Base-by-base conservation (phyloP, 768 basidiomycete genomes). In the Stropharia rugosoannulata region DNA sequence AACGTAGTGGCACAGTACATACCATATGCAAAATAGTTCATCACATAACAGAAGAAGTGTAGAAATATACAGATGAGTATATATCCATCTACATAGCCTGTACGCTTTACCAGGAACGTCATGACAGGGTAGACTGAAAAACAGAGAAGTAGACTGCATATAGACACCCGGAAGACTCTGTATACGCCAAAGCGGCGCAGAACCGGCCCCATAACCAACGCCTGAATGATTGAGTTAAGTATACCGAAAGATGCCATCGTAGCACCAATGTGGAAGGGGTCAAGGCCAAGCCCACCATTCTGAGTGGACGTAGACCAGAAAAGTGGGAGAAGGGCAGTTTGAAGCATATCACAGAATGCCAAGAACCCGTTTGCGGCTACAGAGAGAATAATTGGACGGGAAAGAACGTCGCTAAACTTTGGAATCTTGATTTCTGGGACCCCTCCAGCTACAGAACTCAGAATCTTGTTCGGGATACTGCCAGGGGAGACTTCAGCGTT, bases 241-340 rank as follows among this genome's bases (percentile, higher is more conserved):
- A 84, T 59, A 0, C 64, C 64, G 47, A 75, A 61, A 9, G 82
- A 54, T 7, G 45, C 54, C 29, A 55, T 18, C 1, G 40, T 15
- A 9, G 36, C 76, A 5, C 89, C 89, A 37, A 91, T 91, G 5
- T 67, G 63, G 40, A 80, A 77, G 0, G 90, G 85, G 19, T 76
- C 70, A 39, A 91, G 72, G 3, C 87, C 87, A 4, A 90, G 78
- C 1, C 89, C 89, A 19, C 89, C 89, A 1, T 79, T 72, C 13
- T 70, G 67, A 44, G 82, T 66, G 0, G 89, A 82, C 0, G 87
- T 90, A 13, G 87, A 84, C 54, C 72, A 79, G 37, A 78, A 67
- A 44, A 80, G 68, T 8, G 78, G 78, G 22, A 68, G 56, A 12
- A 80, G 72, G 10, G 70, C 74, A 16, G 64, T 60, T 42, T 69